A percentile compares a stretch with the other conserved stretches of the same genome.
Conservation (phyloP, 345 rosid species). For the Geranium rotundifolium region DNA sequence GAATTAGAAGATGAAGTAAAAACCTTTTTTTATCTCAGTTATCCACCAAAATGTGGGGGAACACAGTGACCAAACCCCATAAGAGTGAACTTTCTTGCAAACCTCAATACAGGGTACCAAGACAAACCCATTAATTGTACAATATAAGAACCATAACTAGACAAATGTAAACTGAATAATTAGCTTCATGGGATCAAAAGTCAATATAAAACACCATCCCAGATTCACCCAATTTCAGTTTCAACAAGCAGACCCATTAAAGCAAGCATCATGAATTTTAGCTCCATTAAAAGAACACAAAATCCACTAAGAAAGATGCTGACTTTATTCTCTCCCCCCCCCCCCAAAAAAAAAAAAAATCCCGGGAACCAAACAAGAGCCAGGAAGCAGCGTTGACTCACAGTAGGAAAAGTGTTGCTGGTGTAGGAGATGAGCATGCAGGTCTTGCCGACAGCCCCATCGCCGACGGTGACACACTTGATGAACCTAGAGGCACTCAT, state of each 20-base stretch:
- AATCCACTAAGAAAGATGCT: background rate
- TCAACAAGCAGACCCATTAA: background rate
- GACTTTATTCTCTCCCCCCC: background rate
- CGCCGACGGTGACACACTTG: slow-evolving; percentile 75
- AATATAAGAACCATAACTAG: too few relatives aligned
- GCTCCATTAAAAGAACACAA: background rate
- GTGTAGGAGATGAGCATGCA: slow-evolving; percentile 76
- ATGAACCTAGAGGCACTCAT: slow-evolving; percentile 77
- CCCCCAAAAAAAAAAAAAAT: too few relatives aligned
- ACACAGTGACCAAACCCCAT: too few relatives aligned
- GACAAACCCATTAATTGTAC: background rate
- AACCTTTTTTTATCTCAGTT: too few relatives aligned
- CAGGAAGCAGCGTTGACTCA: slow-evolving; percentile 14
- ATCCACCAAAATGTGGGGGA: too few relatives aligned
- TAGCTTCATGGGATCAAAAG: background rate
- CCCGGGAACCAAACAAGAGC: slow-evolving; percentile 6
- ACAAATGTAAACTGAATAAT: background rate
- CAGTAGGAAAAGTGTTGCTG: slow-evolving; percentile 70
- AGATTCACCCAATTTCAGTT: background rate
- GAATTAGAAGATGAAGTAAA: background rate
- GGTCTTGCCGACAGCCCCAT: slow-evolving; percentile 77
- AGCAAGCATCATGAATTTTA: background rate
- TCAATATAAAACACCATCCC: background rate
- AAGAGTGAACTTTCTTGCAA: too few relatives aligned
- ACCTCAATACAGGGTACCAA: background rate